Evolutionary conservation across 176 grass and related monocot species (phyloP).

Genomic region (Musa acuminata): DNA sequence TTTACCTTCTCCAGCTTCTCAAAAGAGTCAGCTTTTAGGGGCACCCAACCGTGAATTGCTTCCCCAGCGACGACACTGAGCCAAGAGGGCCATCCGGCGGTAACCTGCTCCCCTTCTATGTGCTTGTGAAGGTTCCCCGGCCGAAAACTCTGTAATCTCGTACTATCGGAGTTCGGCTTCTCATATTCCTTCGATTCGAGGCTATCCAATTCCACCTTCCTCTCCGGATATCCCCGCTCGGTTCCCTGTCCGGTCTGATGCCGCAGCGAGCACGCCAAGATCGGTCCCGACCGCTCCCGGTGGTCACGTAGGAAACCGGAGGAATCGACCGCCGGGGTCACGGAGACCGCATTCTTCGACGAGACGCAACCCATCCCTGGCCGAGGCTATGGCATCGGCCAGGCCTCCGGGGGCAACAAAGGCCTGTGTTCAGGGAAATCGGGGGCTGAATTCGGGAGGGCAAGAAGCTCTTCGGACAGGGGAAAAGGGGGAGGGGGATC

Average conservation of each 20-base stretch:
- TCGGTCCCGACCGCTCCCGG: constrained; percentile 4
- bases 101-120: constrained; percentile 87
- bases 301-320: constrained; percentile 28
- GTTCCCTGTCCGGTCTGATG: too few species aligned
- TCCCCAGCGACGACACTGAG: constrained; percentile 77
- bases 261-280: constrained; percentile 14
- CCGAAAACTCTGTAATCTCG: constrained; percentile 36
- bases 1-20: constrained; percentile 94
- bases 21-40: constrained; percentile 70
- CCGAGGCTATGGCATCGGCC: neutral
- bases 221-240: too few species aligned
- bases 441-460: neutral
- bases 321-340: constrained; percentile 51
- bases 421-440: neutral
- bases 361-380: constrained; percentile 68
- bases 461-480: neutral
- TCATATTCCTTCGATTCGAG: neutral
- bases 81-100: constrained; percentile 96
- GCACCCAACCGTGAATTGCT: constrained; percentile 95
- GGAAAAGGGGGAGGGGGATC: neutral
- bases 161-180: neutral
- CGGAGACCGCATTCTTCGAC: constrained; percentile 71
- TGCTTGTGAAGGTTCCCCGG: constrained; percentile 64
- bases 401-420: neutral
- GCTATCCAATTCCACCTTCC: constrained; percentile 7